Percentiles rank a stretch among this genome's conserved stretches.
Conservation (phyloP, 2,329 filamentous ascomycete species). For the Penicillium sp. region DNA sequence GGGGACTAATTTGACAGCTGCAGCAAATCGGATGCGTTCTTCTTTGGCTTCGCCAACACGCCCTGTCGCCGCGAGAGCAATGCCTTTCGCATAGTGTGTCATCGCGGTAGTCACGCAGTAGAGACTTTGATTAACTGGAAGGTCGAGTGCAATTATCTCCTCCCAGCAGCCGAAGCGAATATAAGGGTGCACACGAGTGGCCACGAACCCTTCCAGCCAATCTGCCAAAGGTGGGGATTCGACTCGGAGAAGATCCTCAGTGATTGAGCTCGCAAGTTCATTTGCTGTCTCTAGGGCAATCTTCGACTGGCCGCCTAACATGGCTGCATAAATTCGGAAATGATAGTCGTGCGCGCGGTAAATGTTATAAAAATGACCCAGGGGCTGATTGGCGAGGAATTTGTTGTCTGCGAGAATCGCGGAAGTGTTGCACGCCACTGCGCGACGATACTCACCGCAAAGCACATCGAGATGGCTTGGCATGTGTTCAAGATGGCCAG, state of each 20-base stretch:
- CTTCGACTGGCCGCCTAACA: constrained; percentile 63
- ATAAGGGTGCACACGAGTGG: constrained; percentile 61
- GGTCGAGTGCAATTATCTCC: constrained; percentile 54
- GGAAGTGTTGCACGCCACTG: constrained; percentile 60
- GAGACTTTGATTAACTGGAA: constrained; percentile 54
- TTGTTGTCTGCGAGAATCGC: constrained; percentile 64
- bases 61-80: constrained; percentile 59
- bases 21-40: constrained; percentile 49
- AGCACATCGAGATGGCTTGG: constrained; percentile 70
- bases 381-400: constrained; percentile 54
- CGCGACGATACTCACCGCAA: constrained; percentile 62
- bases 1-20: constrained; percentile 50
- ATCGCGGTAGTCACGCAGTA: constrained; percentile 67
- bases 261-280: constrained; percentile 56
- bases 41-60: constrained; percentile 50
- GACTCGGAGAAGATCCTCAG: constrained; percentile 53
- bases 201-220: constrained; percentile 67
- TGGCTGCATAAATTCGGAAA: constrained; percentile 68
- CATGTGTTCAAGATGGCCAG: constrained; percentile 71
- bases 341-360: constrained; percentile 71
- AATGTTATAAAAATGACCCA: constrained; percentile 66
- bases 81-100: constrained; percentile 60
- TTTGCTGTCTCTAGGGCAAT: constrained; percentile 57
- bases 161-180: constrained; percentile 69
- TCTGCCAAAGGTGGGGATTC: constrained; percentile 65